A percentile compares a stretch with the other conserved stretches of the same genome.
Conservation (phyloP, 2,329 filamentous ascomycete species). For the Bipolaris bicolor region DNA sequence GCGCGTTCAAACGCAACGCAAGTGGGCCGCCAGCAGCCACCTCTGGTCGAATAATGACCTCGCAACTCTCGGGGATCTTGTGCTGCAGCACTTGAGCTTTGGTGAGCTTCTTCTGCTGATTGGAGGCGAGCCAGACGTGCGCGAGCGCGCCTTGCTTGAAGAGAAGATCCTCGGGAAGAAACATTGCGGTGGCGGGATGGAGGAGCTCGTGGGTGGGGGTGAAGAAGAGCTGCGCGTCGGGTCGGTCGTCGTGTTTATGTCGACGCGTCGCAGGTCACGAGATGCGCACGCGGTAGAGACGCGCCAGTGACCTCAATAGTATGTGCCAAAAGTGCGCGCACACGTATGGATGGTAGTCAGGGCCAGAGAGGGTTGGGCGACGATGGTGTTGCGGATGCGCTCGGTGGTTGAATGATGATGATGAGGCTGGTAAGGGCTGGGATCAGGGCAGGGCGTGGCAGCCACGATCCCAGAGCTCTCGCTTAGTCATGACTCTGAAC, state of each 20-base stretch:
- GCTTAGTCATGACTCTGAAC: constrained; percentile 12
- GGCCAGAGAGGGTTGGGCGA: constrained; percentile 18
- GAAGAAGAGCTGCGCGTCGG: constrained; percentile 27
- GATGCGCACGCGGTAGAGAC: constrained; percentile 32
- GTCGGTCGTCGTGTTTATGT: constrained; percentile 38
- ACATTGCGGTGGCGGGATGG: constrained; percentile 66
- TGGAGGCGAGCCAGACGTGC: constrained; percentile 97
- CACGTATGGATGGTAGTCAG: constrained; percentile 32
- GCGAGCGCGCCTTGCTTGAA: constrained; percentile 97
- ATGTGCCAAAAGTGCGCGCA: constrained; percentile 26
- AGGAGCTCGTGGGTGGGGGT: constrained; percentile 19
- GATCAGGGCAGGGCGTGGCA: constrained; percentile 11
- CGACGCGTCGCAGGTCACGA: constrained; percentile 38
- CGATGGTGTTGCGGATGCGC: constrained; percentile 33
- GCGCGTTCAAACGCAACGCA: constrained; percentile 90
- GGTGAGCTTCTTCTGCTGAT: constrained; percentile 96
- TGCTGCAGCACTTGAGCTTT: constrained; percentile 96
- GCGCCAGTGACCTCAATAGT: constrained; percentile 28
- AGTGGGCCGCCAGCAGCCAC: constrained; percentile 76
- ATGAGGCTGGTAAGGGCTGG: constrained; percentile 19
- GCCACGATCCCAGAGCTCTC: constrained; percentile 6
- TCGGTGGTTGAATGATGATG: constrained; percentile 25
- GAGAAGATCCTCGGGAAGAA: constrained; percentile 94
- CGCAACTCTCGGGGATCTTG: constrained; percentile 92
- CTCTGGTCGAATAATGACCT: constrained; percentile 85